Percentiles rank a stretch among this genome's conserved stretches.
These are phyloP conservation scores for Avicennia marina DNA, from an alignment of 257 asterid species.

Conservation along the genomic window DNA sequence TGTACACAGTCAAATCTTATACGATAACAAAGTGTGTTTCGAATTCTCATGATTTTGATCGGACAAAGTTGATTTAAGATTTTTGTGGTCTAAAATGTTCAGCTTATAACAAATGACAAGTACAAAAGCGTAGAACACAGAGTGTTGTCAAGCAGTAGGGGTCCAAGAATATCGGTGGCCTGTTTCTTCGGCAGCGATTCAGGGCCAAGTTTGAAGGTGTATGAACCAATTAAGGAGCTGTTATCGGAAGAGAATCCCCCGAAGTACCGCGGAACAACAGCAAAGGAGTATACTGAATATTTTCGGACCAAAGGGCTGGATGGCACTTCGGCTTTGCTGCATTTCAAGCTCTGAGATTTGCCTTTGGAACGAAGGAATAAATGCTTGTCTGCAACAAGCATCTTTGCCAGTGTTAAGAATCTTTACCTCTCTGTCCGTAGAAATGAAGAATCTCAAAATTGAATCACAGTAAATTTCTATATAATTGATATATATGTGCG, in stretches of 20 bases:
- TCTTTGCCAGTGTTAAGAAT: too few species aligned
- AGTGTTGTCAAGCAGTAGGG: slow-evolving; percentile 20
- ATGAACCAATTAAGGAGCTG: slow-evolving; percentile 38
- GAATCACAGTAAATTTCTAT: too few species aligned
- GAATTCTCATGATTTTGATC: too few species aligned
- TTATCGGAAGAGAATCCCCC: slow-evolving; percentile 32
- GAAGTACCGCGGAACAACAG: slow-evolving; percentile 29
- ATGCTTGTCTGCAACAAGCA: too few species aligned
- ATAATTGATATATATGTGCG: too few species aligned
- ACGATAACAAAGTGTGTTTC: too few species aligned
- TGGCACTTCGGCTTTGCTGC: slow-evolving; percentile 32
- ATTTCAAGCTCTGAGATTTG: slow-evolving; percentile 20
- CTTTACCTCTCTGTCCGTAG: too few species aligned
- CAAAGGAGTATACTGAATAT: slow-evolving; percentile 19
- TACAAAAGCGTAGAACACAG: slow-evolving; percentile 23
- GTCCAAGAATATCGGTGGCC: slow-evolving; percentile 53
- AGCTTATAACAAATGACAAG: slow-evolving; percentile 19
- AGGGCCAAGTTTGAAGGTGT: slow-evolving; percentile 14
- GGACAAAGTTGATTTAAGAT: too few species aligned
- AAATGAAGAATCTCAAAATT: too few species aligned
- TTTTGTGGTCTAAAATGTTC: background rate
- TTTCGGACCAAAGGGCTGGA: slow-evolving; percentile 28
- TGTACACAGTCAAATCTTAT: background rate
- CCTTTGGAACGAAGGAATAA: too few species aligned
- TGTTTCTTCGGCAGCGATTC: slow-evolving; percentile 31